Base-by-base conservation (phyloP, 23 red algal species). In the Gracilaria vermiculophylla region DNA sequence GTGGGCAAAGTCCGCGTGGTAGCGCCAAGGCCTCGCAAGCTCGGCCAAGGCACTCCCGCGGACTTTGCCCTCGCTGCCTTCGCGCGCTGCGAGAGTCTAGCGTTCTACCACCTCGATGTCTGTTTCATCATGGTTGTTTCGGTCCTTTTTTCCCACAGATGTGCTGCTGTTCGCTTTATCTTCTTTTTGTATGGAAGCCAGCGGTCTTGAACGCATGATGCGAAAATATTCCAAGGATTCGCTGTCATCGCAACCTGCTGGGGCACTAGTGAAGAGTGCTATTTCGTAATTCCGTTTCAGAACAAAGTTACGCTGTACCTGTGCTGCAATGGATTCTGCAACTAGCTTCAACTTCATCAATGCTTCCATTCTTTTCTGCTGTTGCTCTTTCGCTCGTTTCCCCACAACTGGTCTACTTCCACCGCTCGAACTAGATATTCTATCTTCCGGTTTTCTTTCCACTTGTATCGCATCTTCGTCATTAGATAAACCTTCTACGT, bases 161-260 rank as follows among this genome's bases (percentile, higher is more conserved):
- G n/a, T n/a, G n/a, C n/a, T n/a, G n/a, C n/a, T n/a, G n/a, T n/a
- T n/a, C n/a, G n/a, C n/a, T n/a, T n/a, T n/a, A n/a, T n/a, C n/a
- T n/a, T n/a, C n/a, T n/a, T n/a, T n/a, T n/a, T n/a, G 27, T 60
- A 60, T 4, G 6, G 1, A 0, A 49, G 16, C 36, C 15, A 81
- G 49, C 17, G 51, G 19, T 19, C 53, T 0, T 64, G 48, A 0
- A 19, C 51, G 77, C 77, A 81, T 81, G 77, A 60, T 10, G 34
- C 28, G 57, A 51, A 64, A 81, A 14, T 81, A 81, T 42, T 81
- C 77, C 50, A 57, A 48, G 20, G 77, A n/a, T 21, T 81, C 3
- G 5, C 0, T 4, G 25, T 60, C 25, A 19, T 4, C 17, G 53
- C 77, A 81, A 4, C 47, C 77, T 28, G 1, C 27, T 28, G 53